Base-by-base conservation (phyloP, 768 basidiomycete genomes). In the Termitomyces sp. region DNA sequence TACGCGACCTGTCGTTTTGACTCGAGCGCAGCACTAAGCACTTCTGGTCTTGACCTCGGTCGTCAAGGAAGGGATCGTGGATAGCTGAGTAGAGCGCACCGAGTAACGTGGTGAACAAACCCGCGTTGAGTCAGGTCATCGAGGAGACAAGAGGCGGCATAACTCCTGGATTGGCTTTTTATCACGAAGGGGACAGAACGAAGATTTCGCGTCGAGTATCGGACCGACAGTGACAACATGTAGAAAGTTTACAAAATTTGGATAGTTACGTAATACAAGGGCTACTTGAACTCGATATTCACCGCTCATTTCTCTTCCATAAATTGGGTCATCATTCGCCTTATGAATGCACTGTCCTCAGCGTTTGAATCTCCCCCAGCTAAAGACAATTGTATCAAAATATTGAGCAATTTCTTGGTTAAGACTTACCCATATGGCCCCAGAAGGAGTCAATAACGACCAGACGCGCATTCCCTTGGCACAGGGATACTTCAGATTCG, bases 1-100 rank as follows among this genome's bases (percentile, higher is more conserved):
- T 99, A 99, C 18, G 93, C 80, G 0, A 82, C 82, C 63, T 82
- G 84, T 40, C 68, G 71, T 38, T 68, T 68, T 2, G 70, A 63
- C 54, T 70, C 62, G 61, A 84, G 70, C 49, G 76, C 69, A 58
- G 71, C 56, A 44, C 65, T 63, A 59, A 84, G 70, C 16, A 72
- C 72, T 56, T 79, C 75, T 49, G 73, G 79, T 51, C 83, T 83
- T 60, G 2, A 33, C 4, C 54, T 33, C 52, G 28, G 46, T 53
- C 20, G 40, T 67, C 47, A 55, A 56, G 43, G 41, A 50, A 56
- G 33, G 55, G 53, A 48, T 23, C 50, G 38, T 35, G 53, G 7
- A 16, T 43, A 43, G 43, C 53, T 53, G 30, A 12, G 20, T 43
- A 52, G 35, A 26, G 53, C 66, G 30, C 66, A 76, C 78, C 74